Conservation (phyloP, 169 alveolate species). For the Plasmodium adleri region DNA sequence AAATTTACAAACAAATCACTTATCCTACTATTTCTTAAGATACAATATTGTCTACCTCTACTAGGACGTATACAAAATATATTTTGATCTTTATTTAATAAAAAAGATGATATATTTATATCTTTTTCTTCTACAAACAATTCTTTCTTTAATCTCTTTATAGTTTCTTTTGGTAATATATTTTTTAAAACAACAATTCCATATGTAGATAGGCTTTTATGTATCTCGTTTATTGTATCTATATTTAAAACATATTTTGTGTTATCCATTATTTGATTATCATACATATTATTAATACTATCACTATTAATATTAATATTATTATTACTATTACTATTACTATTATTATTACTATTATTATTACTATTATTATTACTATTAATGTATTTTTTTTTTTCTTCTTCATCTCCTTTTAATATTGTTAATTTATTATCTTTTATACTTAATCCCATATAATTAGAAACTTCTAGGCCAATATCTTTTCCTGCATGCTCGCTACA, state of each 20-base stretch:
- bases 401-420: not conserved
- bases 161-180: conserved; percentile 16
- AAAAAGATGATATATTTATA: conserved; percentile 27
- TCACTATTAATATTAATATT: not conserved
- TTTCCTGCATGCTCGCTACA: conserved; percentile 67
- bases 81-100: conserved; percentile 51
- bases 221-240: conserved; percentile 42
- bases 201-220: conserved; percentile 31
- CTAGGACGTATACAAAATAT: conserved; percentile 67
- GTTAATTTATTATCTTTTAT: not conserved
- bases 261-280: not conserved
- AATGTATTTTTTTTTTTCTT: not conserved
- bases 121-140: conserved; percentile 43
- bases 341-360: not conserved
- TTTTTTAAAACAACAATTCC: conserved; percentile 67
- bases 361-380: not conserved
- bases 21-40: conserved; percentile 38
- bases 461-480: conserved; percentile 48
- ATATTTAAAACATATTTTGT: conserved; percentile 46
- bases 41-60: conserved; percentile 72
- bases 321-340: not conserved
- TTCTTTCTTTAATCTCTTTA: conserved; percentile 57
- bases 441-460: conserved; percentile 32
- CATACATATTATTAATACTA: not conserved
- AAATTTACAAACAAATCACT: conserved; percentile 48